Evolutionary conservation across 2,329 filamentous ascomycete genomes (phyloP).

Genomic region (Atkinsonella hypoxylon): DNA sequence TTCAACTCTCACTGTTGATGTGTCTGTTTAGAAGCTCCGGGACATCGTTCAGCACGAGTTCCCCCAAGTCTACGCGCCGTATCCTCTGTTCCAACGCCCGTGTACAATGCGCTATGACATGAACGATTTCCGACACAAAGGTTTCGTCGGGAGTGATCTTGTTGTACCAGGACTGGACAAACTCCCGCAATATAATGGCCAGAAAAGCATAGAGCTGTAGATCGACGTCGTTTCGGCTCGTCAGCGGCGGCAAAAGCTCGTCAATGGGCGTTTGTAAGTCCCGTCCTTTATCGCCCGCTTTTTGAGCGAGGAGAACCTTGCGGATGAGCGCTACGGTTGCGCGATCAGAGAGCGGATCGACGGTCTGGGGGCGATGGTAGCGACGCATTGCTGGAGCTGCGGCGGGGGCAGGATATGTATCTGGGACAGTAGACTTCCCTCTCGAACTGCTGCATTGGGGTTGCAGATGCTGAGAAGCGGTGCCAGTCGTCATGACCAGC

Average conservation of each 20-base stretch:
- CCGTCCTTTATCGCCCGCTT: conserved; percentile 44
- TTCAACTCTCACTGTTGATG: conserved; percentile 49
- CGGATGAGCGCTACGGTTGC: conserved; percentile 74
- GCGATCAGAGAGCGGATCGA: conserved; percentile 57
- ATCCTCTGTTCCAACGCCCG: conserved; percentile 77
- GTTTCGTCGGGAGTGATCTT: conserved; percentile 84
- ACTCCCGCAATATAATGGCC: conserved; percentile 79
- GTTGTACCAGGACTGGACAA: conserved; percentile 84
- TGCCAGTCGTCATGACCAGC: conserved; percentile 12
- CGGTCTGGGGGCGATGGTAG: conserved; percentile 20
- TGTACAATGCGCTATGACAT: conserved; percentile 86
- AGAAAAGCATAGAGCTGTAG: conserved; percentile 87
- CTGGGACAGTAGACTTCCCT: conserved; percentile 3
- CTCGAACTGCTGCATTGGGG: conserved; percentile 7
- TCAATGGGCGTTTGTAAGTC: conserved; percentile 48
- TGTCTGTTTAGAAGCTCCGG: conserved; percentile 72
- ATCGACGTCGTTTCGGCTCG: conserved; percentile 88
- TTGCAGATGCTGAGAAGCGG: conserved; percentile 8
- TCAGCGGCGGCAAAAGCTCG: conserved; percentile 77
- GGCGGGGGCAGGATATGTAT: conserved; percentile 9
- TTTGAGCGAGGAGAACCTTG: conserved; percentile 69
- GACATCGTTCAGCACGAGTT: conserved; percentile 75
- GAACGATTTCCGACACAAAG: conserved; percentile 79
- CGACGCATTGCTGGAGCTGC: conserved; percentile 18
- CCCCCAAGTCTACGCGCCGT: conserved; percentile 70